Percentiles rank a stretch among this genome's conserved stretches.
These are phyloP conservation scores for Phycomyces blakesleeanus DNA, from an alignment of 192 early-diverging fungal species.

Conservation along the genomic window DNA sequence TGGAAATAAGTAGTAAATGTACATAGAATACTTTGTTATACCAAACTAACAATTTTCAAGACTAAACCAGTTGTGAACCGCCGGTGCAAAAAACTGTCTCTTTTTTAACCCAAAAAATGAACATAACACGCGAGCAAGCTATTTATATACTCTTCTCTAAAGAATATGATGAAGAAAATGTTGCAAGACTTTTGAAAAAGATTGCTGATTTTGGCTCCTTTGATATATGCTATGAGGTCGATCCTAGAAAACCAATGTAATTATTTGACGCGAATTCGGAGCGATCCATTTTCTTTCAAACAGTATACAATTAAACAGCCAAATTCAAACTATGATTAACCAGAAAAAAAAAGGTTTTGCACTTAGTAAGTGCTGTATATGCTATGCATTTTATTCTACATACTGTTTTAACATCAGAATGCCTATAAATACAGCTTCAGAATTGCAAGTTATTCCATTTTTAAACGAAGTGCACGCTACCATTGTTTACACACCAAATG, in stretches of 20 bases:
- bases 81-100: background rate
- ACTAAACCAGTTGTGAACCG: background rate
- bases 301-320: background rate
- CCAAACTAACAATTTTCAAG: slow-evolving; percentile 82
- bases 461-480: background rate
- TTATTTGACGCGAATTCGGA: slow-evolving; percentile 1
- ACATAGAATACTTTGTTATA: slow-evolving; percentile 55
- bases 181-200: slow-evolving; percentile 9
- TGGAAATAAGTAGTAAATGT: too few relatives aligned
- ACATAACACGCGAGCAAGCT: slow-evolving; percentile 11
- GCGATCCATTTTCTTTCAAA: slow-evolving; percentile 1
- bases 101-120: slow-evolving; percentile 3
- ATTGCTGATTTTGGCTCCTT: slow-evolving; percentile 14
- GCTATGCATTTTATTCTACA: slow-evolving; percentile 1
- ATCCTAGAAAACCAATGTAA: slow-evolving; percentile 15
- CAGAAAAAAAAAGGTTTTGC: background rate
- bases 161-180: slow-evolving; percentile 14
- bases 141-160: slow-evolving; percentile 8
- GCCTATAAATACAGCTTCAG: background rate
- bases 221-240: slow-evolving; percentile 14
- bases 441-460: background rate
- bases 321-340: background rate
- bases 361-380: background rate
- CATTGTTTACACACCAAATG: background rate
- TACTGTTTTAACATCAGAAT: slow-evolving; percentile 1